phyloP scores from a whole-genome alignment of 768 basidiomycete genomes.

The Hortiboletus campestris region DNA sequence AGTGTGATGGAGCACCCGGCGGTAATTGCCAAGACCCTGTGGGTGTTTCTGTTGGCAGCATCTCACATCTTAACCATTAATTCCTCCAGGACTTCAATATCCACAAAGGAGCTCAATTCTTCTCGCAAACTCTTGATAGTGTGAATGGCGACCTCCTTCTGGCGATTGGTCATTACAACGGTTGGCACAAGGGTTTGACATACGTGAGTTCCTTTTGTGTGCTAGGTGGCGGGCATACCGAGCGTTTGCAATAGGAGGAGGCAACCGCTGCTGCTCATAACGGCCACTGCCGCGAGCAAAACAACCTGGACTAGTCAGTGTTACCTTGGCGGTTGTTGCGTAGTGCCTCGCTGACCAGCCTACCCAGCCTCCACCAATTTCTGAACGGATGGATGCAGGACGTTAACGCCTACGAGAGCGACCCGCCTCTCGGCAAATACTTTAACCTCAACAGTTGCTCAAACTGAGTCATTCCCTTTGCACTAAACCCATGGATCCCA shows the following conservation, averaged over 20 bases:
- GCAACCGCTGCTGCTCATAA: constrained; percentile 58
- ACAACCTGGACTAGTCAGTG: constrained; percentile 84
- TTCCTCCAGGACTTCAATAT: constrained; percentile 66
- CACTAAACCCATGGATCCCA: background rate
- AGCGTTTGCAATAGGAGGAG: constrained; percentile 34
- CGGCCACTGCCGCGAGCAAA: constrained; percentile 68
- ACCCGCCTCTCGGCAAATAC: constrained; percentile 55
- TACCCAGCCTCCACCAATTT: constrained; percentile 60
- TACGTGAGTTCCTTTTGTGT: constrained; percentile 37
- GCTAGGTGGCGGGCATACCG: background rate
- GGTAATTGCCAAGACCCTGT: constrained; percentile 43
- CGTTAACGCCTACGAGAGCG: constrained; percentile 46
- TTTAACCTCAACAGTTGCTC: constrained; percentile 55
- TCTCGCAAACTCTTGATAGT: constrained; percentile 46
- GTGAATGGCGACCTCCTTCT: constrained; percentile 48
- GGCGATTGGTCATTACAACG: constrained; percentile 74
- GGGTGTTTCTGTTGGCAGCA: constrained; percentile 8
- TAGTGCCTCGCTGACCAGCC: background rate
- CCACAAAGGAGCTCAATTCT: constrained; percentile 58
- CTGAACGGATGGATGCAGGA: constrained; percentile 72
- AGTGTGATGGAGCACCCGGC: constrained; percentile 58
- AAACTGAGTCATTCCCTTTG: background rate
- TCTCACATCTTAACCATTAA: background rate
- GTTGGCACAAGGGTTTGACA: constrained; percentile 63
- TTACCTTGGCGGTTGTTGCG: background rate